Evolutionary conservation across 306 rosid species (phyloP).

Genomic region (Glycine tomentella): DNA sequence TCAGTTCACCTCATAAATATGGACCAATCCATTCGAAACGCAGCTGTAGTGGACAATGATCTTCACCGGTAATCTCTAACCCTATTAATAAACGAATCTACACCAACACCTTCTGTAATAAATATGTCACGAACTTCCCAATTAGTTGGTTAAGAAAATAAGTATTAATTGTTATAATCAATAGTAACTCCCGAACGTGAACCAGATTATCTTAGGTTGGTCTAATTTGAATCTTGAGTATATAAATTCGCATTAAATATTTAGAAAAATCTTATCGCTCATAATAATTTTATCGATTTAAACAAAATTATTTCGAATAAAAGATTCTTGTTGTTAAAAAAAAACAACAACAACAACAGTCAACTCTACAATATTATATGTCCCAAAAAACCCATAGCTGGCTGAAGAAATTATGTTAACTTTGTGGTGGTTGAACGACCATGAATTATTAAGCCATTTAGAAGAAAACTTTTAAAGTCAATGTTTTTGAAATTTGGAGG

Average conservation of each 20-base stretch:
- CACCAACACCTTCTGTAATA: slow-evolving; percentile 2
- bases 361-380: neutral
- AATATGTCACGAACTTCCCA: slow-evolving; percentile 47
- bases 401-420: neutral
- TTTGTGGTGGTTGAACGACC: neutral
- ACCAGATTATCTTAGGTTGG: too few relatives aligned
- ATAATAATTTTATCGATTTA: too few relatives aligned
- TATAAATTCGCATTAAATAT: too few relatives aligned
- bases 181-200: too few relatives aligned
- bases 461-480: slow-evolving; percentile 13
- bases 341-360: neutral
- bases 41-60: slow-evolving; percentile 32
- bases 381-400: too few relatives aligned
- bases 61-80: slow-evolving; percentile 38
- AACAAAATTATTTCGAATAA: too few relatives aligned
- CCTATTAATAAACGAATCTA: slow-evolving; percentile 7
- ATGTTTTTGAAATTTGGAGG: slow-evolving; percentile 12
- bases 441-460: neutral
- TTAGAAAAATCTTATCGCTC: too few relatives aligned
- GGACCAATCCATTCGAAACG: slow-evolving; percentile 37
- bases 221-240: too few relatives aligned
- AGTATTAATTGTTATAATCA: neutral
- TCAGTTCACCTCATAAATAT: slow-evolving; percentile 18
- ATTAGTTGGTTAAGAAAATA: slow-evolving; percentile 1
- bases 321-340: too few relatives aligned